Evolutionary conservation across 2,329 filamentous ascomycete genomes (phyloP).

Genomic region (Capronia epimyces): DNA sequence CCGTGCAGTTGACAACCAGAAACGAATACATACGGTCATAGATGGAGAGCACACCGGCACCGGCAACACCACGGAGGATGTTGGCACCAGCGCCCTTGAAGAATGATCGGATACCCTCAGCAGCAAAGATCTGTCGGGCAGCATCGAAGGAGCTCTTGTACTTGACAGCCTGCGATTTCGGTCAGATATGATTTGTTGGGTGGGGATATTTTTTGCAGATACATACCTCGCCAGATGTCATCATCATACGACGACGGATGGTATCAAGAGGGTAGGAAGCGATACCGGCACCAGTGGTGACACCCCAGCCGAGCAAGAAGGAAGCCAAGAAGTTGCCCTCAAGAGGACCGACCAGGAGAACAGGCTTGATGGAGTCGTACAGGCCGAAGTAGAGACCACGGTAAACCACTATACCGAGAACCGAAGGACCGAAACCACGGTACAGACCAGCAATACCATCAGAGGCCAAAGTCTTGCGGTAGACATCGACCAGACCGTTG

Average conservation of each 20-base stretch:
- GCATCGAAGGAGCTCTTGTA: conserved; percentile 96
- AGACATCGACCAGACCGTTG: conserved; percentile 99
- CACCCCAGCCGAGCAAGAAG: conserved; percentile 95
- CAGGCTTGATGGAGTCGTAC: conserved; percentile 99
- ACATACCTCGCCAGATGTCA: conserved; percentile 74
- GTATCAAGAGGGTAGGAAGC: conserved; percentile 99
- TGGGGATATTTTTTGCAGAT: conserved; percentile 7
- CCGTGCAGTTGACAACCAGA: neutral
- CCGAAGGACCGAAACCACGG: conserved; percentile 99
- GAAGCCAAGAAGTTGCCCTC: conserved; percentile 99
- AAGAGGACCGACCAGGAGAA: conserved; percentile 83
- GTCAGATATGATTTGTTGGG: conserved; percentile 6
- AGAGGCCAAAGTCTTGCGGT: conserved; percentile 98
- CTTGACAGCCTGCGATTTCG: conserved; percentile 82
- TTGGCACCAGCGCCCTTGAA: conserved; percentile 99
- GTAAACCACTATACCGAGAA: conserved; percentile 99
- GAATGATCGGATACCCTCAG: conserved; percentile 95
- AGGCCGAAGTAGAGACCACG: conserved; percentile 99
- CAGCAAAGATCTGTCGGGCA: conserved; percentile 91
- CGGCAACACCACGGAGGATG: conserved; percentile 99
- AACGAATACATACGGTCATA: conserved; percentile 68
- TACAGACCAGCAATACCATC: conserved; percentile 99
- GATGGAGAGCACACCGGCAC: conserved; percentile 99
- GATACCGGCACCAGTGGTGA: conserved; percentile 99
- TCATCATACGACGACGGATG: conserved; percentile 99